phyloP scores from a whole-genome alignment of 2,329 filamentous ascomycete genomes.

The Blastomyces gilchristii region DNA sequence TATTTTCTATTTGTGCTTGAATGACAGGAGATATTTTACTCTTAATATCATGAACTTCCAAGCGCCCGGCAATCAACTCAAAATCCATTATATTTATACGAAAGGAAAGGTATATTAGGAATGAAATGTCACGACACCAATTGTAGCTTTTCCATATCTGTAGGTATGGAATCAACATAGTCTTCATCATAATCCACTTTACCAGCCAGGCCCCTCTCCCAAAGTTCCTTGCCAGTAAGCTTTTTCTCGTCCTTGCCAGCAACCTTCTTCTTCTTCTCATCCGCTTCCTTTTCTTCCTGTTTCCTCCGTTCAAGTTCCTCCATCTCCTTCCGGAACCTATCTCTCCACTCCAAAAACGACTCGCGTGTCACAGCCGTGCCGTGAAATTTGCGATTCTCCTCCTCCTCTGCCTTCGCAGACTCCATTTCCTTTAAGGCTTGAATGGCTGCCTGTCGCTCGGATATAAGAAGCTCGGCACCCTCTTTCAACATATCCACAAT shows the following conservation, averaged over 20 bases:
- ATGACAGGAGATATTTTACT: not conserved
- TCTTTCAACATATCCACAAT: conserved; percentile 83
- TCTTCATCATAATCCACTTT: conserved; percentile 59
- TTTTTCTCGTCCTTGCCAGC: conserved; percentile 55
- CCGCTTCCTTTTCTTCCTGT: conserved; percentile 62
- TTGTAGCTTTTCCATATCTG: conserved; percentile 60
- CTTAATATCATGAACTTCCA: not conserved
- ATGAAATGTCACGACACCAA: conserved; percentile 44
- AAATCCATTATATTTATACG: not conserved
- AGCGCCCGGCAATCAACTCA: not conserved
- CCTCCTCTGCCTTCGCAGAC: conserved; percentile 58
- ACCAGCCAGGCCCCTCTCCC: conserved; percentile 61
- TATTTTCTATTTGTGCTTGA: not conserved
- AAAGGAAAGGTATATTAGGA: not conserved
- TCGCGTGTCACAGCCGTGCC: conserved; percentile 81
- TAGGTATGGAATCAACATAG: conserved; percentile 51
- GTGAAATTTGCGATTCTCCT: conserved; percentile 95
- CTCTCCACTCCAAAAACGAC: conserved; percentile 73
- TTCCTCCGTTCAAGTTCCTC: conserved; percentile 57
- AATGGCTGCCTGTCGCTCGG: conserved; percentile 57
- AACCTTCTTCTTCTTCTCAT: conserved; percentile 73
- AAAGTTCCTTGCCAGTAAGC: conserved; percentile 64
- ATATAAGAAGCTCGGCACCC: conserved; percentile 72
- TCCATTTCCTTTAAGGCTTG: conserved; percentile 45
- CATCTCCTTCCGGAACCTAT: conserved; percentile 68